Percentiles rank a stretch among this genome's conserved stretches.
phyloP scores from a whole-genome alignment of 495 filamentous ascomycete species.

The Trichoderma erinaceum region DNA sequence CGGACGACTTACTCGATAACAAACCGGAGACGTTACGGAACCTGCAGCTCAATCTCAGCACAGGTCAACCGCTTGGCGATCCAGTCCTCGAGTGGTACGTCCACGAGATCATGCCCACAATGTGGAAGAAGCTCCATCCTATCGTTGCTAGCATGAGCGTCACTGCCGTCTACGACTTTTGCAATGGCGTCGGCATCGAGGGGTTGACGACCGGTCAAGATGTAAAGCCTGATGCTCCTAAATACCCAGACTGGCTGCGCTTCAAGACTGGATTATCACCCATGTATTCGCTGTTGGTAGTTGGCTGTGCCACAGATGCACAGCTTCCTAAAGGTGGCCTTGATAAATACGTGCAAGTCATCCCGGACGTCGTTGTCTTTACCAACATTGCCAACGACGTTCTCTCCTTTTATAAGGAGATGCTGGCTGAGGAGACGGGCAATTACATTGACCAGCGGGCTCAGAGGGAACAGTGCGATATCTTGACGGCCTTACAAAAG shows the following conservation, averaged over 20 bases:
- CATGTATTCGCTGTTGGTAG: neutral
- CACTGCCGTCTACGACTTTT: neutral
- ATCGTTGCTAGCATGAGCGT: neutral
- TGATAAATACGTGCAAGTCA: neutral
- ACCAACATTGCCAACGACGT: conserved; percentile 2
- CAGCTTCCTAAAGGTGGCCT: neutral
- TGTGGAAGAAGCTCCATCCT: neutral
- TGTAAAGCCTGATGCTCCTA: neutral
- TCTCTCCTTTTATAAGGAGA: neutral
- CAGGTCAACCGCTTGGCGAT: neutral
- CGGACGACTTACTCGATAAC: neutral
- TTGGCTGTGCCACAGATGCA: neutral
- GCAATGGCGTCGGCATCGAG: neutral
- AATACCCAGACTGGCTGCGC: conserved; percentile 4
- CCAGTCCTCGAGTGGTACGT: neutral
- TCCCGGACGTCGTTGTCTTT: conserved; percentile 4
- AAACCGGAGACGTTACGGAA: neutral
- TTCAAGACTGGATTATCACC: neutral
- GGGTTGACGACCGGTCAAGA: neutral
- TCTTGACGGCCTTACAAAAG: neutral
- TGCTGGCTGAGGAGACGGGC: neutral
- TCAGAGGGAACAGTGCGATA: neutral
- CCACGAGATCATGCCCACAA: neutral
- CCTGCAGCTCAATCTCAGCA: neutral
- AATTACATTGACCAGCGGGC: neutral